Evolutionary conservation across 1,139 yeast species (phyloP), one percentile per base, ranked within the genome.

Genomic region (Pichia inconspicua): DNA sequence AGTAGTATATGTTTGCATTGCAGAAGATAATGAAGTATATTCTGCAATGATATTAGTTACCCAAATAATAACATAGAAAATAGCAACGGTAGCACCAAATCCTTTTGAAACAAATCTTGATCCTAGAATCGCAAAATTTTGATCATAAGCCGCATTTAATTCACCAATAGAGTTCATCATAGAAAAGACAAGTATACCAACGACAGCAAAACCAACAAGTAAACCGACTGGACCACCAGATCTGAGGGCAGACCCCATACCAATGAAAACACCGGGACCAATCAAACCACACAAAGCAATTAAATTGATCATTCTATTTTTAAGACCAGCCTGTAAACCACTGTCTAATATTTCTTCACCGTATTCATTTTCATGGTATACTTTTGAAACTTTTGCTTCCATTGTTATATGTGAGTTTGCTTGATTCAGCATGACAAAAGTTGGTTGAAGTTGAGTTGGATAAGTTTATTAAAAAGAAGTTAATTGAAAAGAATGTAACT

Each of bases 81-180:
- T 69, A 0, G 82, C 80, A 17, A 77, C 68, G 0, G 80, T 70
- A 8, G 80, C 81, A 44, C 84, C 84, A 56, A 73, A 75, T 1
- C 82, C 82, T 44, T 70, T 71, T 50, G 78, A 80, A 10, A 78
- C 72, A 54, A 74, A 72, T 55, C 72, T 70, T 51, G 73, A 68
- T 2, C 80, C 82, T 54, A 75, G 64, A 6, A 78, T 71, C 22
- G 80, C 74, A 57, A 78, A 78, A 39, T 78, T 78, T 41, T 77
- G 74, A 34, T 81, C 83, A 46, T 73, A 76, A 32, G 71, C 57
- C 1, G 82, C 74, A 39, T 78, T 73, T 54, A 79, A 58, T 56
- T 79, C 84, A 40, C 84, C 84, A 53, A 79, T 66, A 17, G 76
- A 70, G 51, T 73, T 77, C 78, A 79, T 76, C 77, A 79, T 75